These are phyloP conservation scores for Pichia cabralensis DNA, from an alignment of 805 yeast species.

Conservation along the genomic window DNA sequence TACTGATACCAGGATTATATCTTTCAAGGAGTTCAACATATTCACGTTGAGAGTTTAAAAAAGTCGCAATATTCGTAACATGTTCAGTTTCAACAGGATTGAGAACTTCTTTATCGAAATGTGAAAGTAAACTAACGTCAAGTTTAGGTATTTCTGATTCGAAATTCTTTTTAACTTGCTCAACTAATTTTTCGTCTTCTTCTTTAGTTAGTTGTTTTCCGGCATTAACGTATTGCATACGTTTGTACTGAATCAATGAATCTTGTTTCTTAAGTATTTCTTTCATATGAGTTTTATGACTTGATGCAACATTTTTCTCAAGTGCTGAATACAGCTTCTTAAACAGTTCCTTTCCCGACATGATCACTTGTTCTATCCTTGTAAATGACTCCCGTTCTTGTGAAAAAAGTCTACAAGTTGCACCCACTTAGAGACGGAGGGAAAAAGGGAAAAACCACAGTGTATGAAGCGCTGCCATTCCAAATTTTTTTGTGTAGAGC, in stretches of 20 bases:
- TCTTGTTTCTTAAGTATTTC: slow-evolving; percentile 34
- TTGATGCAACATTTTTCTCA: slow-evolving; percentile 26
- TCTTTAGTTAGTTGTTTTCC: slow-evolving; percentile 26
- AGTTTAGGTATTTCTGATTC: slow-evolving; percentile 21
- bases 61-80: slow-evolving; percentile 50
- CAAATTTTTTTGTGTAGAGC: too few species aligned
- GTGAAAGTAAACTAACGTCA: slow-evolving; percentile 19
- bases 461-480: too few species aligned
- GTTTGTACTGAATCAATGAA: slow-evolving; percentile 39
- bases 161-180: slow-evolving; percentile 24
- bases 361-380: too few species aligned
- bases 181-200: slow-evolving; percentile 26
- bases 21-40: slow-evolving; percentile 74
- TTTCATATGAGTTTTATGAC: slow-evolving; percentile 29
- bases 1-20: slow-evolving; percentile 75
- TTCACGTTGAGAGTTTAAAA: slow-evolving; percentile 60
- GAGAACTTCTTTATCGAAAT: slow-evolving; percentile 18
- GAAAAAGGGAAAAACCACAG: too few species aligned
- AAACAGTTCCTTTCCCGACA: slow-evolving; percentile 18
- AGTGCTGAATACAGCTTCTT: slow-evolving; percentile 32
- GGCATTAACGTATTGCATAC: slow-evolving; percentile 33
- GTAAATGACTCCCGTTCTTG: too few species aligned
- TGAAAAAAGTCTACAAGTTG: too few species aligned
- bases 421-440: too few species aligned
- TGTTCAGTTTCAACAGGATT: slow-evolving; percentile 26